Evolutionary conservation across 164 flowering plant genomes (phyloP), one percentile per base, ranked within the genome.

Genomic region (Magnolia sinica): DNA sequence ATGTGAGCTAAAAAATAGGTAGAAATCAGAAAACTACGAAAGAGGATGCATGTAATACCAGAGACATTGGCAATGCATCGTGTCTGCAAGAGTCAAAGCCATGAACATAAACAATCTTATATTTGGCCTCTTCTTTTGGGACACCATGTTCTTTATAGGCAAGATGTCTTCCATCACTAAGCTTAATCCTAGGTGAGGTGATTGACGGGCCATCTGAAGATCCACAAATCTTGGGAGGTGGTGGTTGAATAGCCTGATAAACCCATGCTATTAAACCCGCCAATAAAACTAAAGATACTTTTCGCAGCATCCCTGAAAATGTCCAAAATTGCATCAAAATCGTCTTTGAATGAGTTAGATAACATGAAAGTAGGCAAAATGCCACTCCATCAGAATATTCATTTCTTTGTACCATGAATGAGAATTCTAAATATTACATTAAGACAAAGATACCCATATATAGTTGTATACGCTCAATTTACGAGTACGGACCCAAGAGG

Each of bases 111-210:
- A 91, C 74, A 72, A 90, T 84, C 80, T 87, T 90, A 78, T 82
- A 79, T 49, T 84, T 86, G 63, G 96, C 93, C 29, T 23, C 72
- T 7, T 85, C 92, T 82, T 80, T 88, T 51, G 91, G 83, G 7
- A 88, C 89, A 52, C 94, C 96, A 74, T 84, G 81, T 77, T 91
- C 93, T 79, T 87, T 85, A 86, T 90, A 90, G 22, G 96, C 93
- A 76, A 91, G 84, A 80, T 85, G 82, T 73, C 96, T 90, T 71
- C 96, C 96, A 86, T 91, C 94, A 61, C 82, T 83, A 50, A 91
- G 96, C 79, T 84, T 86, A 71, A 91, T 82, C 75, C 93, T 85
- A 13, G 91, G 84, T 65, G 90, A 88, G 23, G 96, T 90, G 27
- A 91, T 75, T 0, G 85, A 81, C 20, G 88, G 91, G 4, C 96